Base-by-base conservation (phyloP, 2,329 filamentous ascomycete genomes). In the Neoarthrinium moseri region DNA sequence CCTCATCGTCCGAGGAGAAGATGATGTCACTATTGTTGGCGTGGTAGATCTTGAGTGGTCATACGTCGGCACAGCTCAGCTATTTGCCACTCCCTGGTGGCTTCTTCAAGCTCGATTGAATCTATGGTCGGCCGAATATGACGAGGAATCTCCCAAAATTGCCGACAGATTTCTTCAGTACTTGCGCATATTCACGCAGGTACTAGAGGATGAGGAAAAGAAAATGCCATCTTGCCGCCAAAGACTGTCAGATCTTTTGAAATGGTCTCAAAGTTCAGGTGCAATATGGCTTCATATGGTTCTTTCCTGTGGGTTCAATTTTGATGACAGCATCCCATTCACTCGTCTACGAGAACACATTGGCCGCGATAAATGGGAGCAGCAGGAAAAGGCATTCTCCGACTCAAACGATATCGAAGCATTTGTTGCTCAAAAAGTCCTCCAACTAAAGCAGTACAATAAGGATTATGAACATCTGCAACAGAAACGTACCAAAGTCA, bases 81-180 rank as follows among this genome's bases (percentile, higher is more conserved):
- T 70, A 11, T 60, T 66, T 56, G 65, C 62, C 7, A 59, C 62
- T 35, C 65, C 60, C 7, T 67, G 56, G 62, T 69, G 58, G 64
- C 61, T 43, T 68, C 32, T 43, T 46, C 41, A 37, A 27, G 32
- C 37, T 15, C 22, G 11, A 13, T 27, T 27, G 4, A 30, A 40
- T 33, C 15, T 21, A 7, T 43, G 39, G 39, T 5, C 23, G 15
- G 30, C 26, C 15, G 11, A 32, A 5, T 15, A 33, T 32, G n/a
- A n/a, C n/a, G n/a, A n/a, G n/a, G n/a, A n/a, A n/a, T n/a, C n/a
- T n/a, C n/a, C n/a, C n/a, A 22, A 33, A 18, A 43, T 10, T 24
- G 11, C 20, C 20, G 39, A n/a, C 27, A 43, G 39, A 27, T 43
- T 43, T 32, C 24, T 10, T 13, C 5, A 32, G 17, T n/a, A 43